Base-by-base conservation (phyloP, 495 filamentous ascomycete genomes). In the Aspergillus avenaceus region DNA sequence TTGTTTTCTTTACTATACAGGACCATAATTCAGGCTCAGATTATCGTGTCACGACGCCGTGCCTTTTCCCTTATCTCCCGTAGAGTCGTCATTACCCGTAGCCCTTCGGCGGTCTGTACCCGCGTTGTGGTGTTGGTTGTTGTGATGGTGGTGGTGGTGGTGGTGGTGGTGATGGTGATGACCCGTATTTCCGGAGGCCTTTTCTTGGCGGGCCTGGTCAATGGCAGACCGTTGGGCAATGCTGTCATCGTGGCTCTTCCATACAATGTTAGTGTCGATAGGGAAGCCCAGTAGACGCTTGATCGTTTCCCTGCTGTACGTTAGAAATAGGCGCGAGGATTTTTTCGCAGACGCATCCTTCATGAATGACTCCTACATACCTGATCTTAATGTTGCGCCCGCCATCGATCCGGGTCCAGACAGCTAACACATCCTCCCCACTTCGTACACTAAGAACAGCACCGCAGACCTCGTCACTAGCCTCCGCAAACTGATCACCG, bases 341-440 rank as follows among this genome's bases (percentile, higher is more conserved):
- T 8, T 28, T 12, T 27, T 31, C 16, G 13, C 9, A 31, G 16
- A 31, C 3, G 7, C 28, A 8, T 4, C 18, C 2, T 11, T 1
- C 11, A n/a, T 42, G 1, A 48, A 25, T 38, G 19, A 14, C 19
- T 38, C 14, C 16, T 7, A 37, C 3, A 23, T 81, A 96, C 90
- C 91, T 84, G 56, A 98, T 96, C 76, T 97, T 97, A 62, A 97
- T 87, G 70, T 95, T 95, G 60, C 89, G 83, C 54, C 89, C 87
- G 14, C 91, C 91, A 57, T 93, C 85, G 56, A 87, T 90, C 63
- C 88, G 86, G 36, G 91, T 95, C 93, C 93, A 98, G 60, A 98
- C 89, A 72, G 90, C 96, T 65, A 98, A 79, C 32, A 97, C 92
- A 61, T 98, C 93, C 72, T 98, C 93, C 19, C 91, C 91, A 64